Evolutionary conservation across 2,329 filamentous ascomycete genomes (phyloP).

Genomic region (Diaporthe capsici): DNA sequence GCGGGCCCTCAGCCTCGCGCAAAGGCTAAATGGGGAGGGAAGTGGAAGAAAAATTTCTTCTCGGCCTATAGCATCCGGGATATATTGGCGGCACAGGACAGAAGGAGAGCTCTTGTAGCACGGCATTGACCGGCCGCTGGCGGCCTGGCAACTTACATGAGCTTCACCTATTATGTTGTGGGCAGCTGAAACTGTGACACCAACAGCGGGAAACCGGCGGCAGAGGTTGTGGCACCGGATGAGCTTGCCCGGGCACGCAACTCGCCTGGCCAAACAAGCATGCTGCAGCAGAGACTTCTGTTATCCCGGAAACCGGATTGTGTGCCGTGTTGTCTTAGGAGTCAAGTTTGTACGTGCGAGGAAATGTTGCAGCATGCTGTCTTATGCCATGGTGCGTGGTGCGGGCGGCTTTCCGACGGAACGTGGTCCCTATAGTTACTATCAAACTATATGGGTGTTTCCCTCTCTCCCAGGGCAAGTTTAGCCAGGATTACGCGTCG

Average conservation of each 20-base stretch:
- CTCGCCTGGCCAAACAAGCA: slow-evolving; percentile 34
- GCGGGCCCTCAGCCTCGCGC: slow-evolving; percentile 30
- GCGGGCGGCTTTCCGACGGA: slow-evolving; percentile 20
- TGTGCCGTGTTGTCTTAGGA: slow-evolving; percentile 14
- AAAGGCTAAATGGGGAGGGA: slow-evolving; percentile 17
- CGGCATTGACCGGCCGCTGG: slow-evolving; percentile 3
- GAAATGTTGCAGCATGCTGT: neutral
- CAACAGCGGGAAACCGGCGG: slow-evolving; percentile 8
- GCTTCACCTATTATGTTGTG: slow-evolving; percentile 1
- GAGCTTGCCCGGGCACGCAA: slow-evolving; percentile 22
- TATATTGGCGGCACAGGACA: slow-evolving; percentile 23
- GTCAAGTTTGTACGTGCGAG: neutral
- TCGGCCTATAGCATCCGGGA: slow-evolving; percentile 32
- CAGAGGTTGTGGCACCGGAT: slow-evolving; percentile 15
- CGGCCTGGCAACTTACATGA: slow-evolving; percentile 25
- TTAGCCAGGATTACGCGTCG: slow-evolving; percentile 21
- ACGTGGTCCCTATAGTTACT: slow-evolving; percentile 9
- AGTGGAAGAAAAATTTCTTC: neutral
- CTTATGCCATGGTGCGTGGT: neutral
- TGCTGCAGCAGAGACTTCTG: slow-evolving; percentile 5
- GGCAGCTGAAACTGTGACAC: slow-evolving; percentile 37
- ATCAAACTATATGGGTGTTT: neutral
- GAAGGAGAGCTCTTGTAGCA: neutral
- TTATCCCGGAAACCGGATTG: slow-evolving; percentile 7
- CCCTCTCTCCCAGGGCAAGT: neutral